Evolutionary conservation across 257 asterid genomes (phyloP).

Genomic region (Penstemon davidsonii): DNA sequence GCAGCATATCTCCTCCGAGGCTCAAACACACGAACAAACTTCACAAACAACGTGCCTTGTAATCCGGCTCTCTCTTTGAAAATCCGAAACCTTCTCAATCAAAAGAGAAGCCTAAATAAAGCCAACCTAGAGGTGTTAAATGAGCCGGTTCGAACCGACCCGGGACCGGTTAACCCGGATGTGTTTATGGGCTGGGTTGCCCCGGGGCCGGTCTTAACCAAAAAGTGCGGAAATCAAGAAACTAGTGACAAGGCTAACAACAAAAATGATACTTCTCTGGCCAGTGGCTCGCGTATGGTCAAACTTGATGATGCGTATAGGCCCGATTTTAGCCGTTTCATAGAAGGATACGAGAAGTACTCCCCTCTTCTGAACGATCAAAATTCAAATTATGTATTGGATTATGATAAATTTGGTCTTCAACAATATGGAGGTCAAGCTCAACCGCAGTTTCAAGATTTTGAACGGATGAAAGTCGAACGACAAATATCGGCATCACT

Average conservation of each 20-base stretch:
- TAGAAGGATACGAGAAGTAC: conserved; percentile 38
- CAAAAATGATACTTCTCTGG: conserved; percentile 17
- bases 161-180: too few relatives aligned
- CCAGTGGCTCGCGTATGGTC: conserved; percentile 13
- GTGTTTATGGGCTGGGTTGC: too few relatives aligned
- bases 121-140: conserved; percentile 5
- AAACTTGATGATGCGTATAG: conserved; percentile 44
- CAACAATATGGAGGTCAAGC: conserved; percentile 27
- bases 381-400: conserved; percentile 23
- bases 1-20: conserved; percentile 88
- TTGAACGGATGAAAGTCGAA: conserved; percentile 59
- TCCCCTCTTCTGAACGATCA: conserved; percentile 31
- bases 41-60: conserved; percentile 54
- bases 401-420: conserved; percentile 37
- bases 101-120: conserved; percentile 54
- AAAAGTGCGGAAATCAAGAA: conserved; percentile 22
- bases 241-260: conserved; percentile 12
- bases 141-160: too few relatives aligned
- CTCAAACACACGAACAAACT: conserved; percentile 71
- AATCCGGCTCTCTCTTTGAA: conserved; percentile 76
- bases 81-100: conserved; percentile 69
- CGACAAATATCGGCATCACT: conserved; percentile 74
- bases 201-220: background rate
- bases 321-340: conserved; percentile 57
- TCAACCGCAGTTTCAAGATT: conserved; percentile 41